Evolutionary conservation across 2,329 filamentous ascomycete species (phyloP).

Genomic region (Fusarium sp.): DNA sequence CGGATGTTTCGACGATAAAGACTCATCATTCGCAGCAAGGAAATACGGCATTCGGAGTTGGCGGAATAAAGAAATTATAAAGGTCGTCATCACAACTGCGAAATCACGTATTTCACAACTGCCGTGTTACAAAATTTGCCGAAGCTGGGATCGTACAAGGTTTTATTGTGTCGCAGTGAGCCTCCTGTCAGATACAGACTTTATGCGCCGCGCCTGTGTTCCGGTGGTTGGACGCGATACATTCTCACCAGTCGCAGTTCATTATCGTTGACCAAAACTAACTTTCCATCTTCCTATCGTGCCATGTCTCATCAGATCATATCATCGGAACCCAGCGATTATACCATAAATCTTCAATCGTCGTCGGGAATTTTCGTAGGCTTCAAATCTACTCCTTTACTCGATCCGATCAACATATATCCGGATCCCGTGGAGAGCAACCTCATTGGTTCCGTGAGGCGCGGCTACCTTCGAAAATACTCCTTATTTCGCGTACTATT

Average conservation of each 20-base stretch:
- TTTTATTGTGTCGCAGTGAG: not conserved
- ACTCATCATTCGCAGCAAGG: not conserved
- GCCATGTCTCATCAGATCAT: not conserved
- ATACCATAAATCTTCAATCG: not conserved
- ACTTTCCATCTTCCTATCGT: not conserved
- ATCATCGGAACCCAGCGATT: not conserved
- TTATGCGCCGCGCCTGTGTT: not conserved
- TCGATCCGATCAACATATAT: accelerated
- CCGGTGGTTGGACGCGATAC: not conserved
- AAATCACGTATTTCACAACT: not conserved
- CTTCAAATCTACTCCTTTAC: too few species aligned
- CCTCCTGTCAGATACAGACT: not conserved
- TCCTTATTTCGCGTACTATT: too few species aligned
- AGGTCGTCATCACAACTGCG: not conserved
- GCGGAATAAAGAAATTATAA: not conserved
- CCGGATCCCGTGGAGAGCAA: accelerated
- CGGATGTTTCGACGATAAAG: not conserved
- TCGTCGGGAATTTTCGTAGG: not conserved
- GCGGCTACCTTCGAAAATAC: accelerated
- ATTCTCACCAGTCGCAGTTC: accelerated
- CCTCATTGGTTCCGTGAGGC: not conserved
- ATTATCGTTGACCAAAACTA: not conserved
- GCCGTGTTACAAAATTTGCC: not conserved
- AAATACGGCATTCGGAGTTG: not conserved
- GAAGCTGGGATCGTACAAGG: not conserved